Evolutionary conservation across 805 yeast species (phyloP), one percentile per base, ranked within the genome.

Genomic region (Kuraishia hungarica): DNA sequence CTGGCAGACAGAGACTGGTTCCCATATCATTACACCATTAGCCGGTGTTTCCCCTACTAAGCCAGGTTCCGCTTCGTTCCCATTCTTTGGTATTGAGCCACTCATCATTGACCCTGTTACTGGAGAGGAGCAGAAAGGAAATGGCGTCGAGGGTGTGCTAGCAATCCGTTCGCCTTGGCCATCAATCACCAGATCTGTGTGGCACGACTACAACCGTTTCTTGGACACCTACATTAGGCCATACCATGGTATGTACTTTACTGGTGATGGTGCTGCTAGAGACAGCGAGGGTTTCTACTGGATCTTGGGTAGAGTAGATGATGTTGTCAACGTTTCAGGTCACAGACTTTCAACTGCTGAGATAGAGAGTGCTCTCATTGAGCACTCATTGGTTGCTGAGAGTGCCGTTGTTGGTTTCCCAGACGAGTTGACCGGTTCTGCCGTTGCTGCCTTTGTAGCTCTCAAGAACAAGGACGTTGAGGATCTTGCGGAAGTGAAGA

Each of bases 231-330:
- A 88, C 71, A 72, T 87, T 68, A 84, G 81, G 56, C 93, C 94
- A 54, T 88, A 87, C 72, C 87, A 88, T 52, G 91, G 91, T 52
- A 82, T 80, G 68, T 88, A 87, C 74, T 88, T 88, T 75, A 84
- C 94, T 1, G 96, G 96, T 64, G 96, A 88, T 72, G 96, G 96
- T 72, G 94, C 93, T 26, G 93, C 91, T 20, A 80, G 92, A 67
- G 96, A 88, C 67, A 76, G 80, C 61, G 93, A 87, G 67, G 96
- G 96, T 5, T 88, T 81, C 74, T 85, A 82, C 73, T 88, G 94
- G 92, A 87, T 88, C 60, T 71, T 87, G 64, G 96, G 96, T 55
- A 79, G 96, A 73, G 94, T 88, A 58, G 96, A 88, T 69, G 96
- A 88, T 68, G 96, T 88, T 57, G 96, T 88, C 53, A 88, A 88